phyloP scores from a whole-genome alignment of 352 stramenopile species.

The Pythium inflatum region DNA sequence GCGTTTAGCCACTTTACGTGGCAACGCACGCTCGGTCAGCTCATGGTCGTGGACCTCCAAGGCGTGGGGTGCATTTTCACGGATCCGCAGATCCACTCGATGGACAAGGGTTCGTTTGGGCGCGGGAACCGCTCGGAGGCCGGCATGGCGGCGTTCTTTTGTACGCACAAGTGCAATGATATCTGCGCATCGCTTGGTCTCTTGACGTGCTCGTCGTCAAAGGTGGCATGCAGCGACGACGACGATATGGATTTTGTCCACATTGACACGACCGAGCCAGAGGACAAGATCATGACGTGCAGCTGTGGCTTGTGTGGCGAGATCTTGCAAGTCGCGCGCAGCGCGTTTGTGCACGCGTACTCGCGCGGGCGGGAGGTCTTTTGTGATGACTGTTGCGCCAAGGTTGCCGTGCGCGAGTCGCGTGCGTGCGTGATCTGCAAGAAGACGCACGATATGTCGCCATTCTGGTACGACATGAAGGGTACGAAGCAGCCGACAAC shows the following conservation, averaged over 20 bases:
- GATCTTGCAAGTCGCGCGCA: constrained; percentile 31
- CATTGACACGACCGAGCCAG: background rate
- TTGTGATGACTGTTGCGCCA: constrained; percentile 27
- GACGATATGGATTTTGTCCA: background rate
- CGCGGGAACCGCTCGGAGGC: constrained; percentile 33
- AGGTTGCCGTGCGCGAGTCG: background rate
- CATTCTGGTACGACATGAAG: constrained; percentile 43
- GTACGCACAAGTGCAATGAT: constrained; percentile 40
- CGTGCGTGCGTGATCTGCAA: constrained; percentile 3
- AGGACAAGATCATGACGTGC: constrained; percentile 36
- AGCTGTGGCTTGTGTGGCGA: constrained; percentile 43
- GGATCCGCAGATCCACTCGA: constrained; percentile 51
- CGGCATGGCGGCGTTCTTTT: constrained; percentile 47
- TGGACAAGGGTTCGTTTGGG: constrained; percentile 27
- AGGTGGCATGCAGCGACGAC: background rate
- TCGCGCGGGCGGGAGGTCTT: constrained; percentile 26
- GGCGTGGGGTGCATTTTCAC: constrained; percentile 49
- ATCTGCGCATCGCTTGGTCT: constrained; percentile 36
- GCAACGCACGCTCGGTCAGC: constrained; percentile 38
- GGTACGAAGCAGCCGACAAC: constrained; percentile 29
- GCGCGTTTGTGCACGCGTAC: constrained; percentile 33
- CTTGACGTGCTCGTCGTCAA: constrained; percentile 1
- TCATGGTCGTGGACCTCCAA: constrained; percentile 51
- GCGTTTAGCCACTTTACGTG: constrained; percentile 54
- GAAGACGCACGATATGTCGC: background rate